phyloP scores from a whole-genome alignment of 2,329 filamentous ascomycete species.

The Amauroascus verrucosus region DNA sequence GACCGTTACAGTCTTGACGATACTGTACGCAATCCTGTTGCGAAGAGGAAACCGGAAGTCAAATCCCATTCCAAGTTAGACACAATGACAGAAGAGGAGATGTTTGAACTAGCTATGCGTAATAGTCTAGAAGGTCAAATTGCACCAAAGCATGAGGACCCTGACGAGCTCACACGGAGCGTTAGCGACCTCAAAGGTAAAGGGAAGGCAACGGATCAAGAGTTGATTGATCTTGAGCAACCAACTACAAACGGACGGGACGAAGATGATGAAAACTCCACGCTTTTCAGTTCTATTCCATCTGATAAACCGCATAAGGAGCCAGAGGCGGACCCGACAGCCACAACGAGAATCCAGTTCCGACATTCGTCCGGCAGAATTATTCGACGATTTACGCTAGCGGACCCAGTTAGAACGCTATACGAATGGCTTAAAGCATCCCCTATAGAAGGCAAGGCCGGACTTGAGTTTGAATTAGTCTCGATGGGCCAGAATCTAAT shows the following conservation, averaged over 20 bases:
- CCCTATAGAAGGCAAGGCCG: conserved; percentile 68
- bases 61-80: conserved; percentile 64
- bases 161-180: conserved; percentile 74
- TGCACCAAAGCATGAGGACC: conserved; percentile 53
- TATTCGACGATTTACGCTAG: conserved; percentile 70
- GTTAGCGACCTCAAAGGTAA: conserved; percentile 37
- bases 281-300: conserved; percentile 59
- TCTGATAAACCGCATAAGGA: conserved; percentile 64
- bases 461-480: conserved; percentile 75
- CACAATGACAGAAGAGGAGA: conserved; percentile 92
- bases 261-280: conserved; percentile 18
- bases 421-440: conserved; percentile 96
- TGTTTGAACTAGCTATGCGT: conserved; percentile 85
- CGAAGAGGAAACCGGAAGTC: conserved; percentile 61
- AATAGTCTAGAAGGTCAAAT: conserved; percentile 63
- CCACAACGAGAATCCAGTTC: conserved; percentile 85
- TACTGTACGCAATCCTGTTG: conserved; percentile 86
- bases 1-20: conserved; percentile 85
- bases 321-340: conserved; percentile 58
- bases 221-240: conserved; percentile 28
- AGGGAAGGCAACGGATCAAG: conserved; percentile 45
- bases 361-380: conserved; percentile 73
- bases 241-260: conserved; percentile 21
- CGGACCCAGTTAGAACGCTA: conserved; percentile 68
- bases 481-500: conserved; percentile 80